These are phyloP conservation scores for Nicotiana noctiflora DNA, from an alignment of 257 asterid genomes.

Conservation along the genomic window DNA sequence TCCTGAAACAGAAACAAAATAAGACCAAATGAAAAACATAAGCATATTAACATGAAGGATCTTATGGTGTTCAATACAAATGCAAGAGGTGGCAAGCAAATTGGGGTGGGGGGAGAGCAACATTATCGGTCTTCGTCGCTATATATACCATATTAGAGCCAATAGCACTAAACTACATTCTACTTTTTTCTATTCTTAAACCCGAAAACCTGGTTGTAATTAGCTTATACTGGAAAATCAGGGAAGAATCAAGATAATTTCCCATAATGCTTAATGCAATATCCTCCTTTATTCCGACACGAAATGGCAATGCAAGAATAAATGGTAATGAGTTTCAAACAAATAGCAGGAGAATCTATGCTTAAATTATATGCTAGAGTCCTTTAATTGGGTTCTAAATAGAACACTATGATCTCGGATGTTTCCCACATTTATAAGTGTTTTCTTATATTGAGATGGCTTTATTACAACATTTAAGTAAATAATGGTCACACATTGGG, in stretches of 20 bases:
- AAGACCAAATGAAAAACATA: neutral
- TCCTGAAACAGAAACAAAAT: slow-evolving; percentile 36
- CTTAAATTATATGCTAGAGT: neutral
- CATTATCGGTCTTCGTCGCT: neutral
- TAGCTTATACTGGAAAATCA: neutral
- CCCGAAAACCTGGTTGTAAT: neutral
- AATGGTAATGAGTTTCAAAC: neutral
- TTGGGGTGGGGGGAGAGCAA: neutral
- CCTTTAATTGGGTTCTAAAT: neutral
- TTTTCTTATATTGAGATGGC: neutral
- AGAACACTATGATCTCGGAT: neutral
- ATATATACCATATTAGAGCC: neutral
- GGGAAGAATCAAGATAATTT: neutral
- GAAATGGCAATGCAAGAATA: neutral
- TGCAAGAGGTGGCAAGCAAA: neutral
- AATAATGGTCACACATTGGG: neutral
- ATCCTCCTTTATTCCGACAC: neutral
- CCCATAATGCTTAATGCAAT: neutral
- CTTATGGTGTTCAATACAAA: neutral
- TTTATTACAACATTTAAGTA: neutral
- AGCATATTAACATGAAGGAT: neutral
- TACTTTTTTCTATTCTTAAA: neutral
- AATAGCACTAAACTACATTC: neutral
- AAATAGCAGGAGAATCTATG: neutral
- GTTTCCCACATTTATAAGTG: neutral